Base-by-base conservation (phyloP, 2,329 filamentous ascomycete species). In the Cytospora chrysosperma region DNA sequence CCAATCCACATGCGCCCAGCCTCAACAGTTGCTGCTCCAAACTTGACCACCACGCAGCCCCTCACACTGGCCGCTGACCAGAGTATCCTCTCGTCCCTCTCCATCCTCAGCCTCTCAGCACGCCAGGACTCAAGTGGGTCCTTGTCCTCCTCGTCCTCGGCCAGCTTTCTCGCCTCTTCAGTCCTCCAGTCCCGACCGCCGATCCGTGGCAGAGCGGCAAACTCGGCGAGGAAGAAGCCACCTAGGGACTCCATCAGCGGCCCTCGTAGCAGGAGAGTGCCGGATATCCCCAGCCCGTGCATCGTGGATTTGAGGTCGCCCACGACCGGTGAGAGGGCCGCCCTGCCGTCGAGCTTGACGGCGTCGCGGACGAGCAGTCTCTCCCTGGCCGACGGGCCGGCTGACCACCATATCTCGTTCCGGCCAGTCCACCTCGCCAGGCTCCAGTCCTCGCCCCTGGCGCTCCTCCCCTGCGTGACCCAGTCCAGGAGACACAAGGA, bases 21-120 rank as follows among this genome's bases (percentile, higher is more conserved):
- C 74, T 98, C 93, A 27, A 97, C 89, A 52, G 88, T 89, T 61
- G 82, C 83, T 1, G 93, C 91, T 1, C 91, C 92, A 74, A 98
- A 96, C 75, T 98, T 98, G 69, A 98, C 89, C 28, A 97, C 83
- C 4, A 95, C 89, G 71, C 94, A 97, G 4, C 92, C 89, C 59
- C 93, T 84, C 37, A 96, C 87, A 28, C 83, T 84, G 17, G 93
- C 91, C 15, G 90, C 91, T 28, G 92, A 93, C 92, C 93, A 97
- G 4, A 94, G 79, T 4, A 96, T 75, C 19, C 84, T 84, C 56
- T 83, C 79, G 12, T 76, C 72, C 65, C 77, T 82, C 74, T 95
- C 90, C 71, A 81, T 79, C 61, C 75, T 72, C 24, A 89, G 78
- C 65, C 89, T 82, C 57, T 72, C 72, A 30, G 74, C 73, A 59